phyloP scores from a whole-genome alignment of 2,329 filamentous ascomycete species.

The Epichloe scottii region DNA sequence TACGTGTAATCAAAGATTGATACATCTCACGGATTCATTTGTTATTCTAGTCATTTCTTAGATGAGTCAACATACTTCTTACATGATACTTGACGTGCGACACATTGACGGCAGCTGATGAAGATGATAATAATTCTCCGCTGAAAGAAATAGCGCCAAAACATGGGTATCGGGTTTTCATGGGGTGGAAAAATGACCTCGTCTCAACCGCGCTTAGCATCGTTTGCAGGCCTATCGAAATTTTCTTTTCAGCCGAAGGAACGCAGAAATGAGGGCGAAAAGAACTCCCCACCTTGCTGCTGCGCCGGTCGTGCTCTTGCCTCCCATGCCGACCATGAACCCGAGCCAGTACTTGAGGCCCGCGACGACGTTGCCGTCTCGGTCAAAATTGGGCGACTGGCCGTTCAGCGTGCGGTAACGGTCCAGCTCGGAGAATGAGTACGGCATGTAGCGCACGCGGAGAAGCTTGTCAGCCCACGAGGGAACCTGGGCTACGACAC shows the following conservation, averaged over 20 bases:
- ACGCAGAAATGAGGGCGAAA: conserved; percentile 24
- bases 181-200: not conserved
- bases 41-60: too few relatives aligned
- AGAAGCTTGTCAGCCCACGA: conserved; percentile 37
- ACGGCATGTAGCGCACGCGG: conserved; percentile 56
- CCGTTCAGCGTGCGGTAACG: conserved; percentile 30
- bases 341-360: conserved; percentile 42
- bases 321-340: conserved; percentile 39
- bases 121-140: too few relatives aligned
- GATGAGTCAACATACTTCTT: too few relatives aligned
- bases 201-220: conserved; percentile 1
- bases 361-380: conserved; percentile 38
- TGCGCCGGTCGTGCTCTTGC: conserved; percentile 34
- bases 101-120: not conserved
- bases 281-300: conserved; percentile 36
- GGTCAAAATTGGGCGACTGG: conserved; percentile 47
- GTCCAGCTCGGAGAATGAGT: conserved; percentile 32
- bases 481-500: conserved; percentile 24
- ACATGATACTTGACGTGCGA: not conserved
- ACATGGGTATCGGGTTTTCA: not conserved
- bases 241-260: conserved; percentile 22
- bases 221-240: conserved; percentile 19
- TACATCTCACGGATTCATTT: too few relatives aligned
- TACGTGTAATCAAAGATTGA: too few relatives aligned
- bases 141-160: not conserved